Evolutionary conservation across 2,329 filamentous ascomycete genomes (phyloP).

Genomic region (Fusarium sp.): DNA sequence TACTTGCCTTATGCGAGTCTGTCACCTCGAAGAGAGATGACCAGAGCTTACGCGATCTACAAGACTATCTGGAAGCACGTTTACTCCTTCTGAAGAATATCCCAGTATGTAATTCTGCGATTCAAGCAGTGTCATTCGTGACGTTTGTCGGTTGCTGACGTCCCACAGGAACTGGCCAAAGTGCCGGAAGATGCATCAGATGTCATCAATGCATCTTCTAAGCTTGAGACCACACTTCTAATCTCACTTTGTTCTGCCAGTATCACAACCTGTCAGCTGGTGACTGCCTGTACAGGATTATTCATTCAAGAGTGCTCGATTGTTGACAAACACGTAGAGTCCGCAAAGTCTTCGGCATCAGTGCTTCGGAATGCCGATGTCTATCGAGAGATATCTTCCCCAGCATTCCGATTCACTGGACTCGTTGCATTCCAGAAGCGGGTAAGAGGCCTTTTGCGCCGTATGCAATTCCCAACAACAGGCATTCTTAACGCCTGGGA

Average conservation of each 20-base stretch:
- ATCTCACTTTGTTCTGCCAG: conserved; percentile 74
- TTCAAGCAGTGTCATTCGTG: neutral
- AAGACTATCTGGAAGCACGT: conserved; percentile 68
- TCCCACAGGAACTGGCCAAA: conserved; percentile 65
- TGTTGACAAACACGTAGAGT: conserved; percentile 64
- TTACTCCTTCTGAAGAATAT: conserved; percentile 65
- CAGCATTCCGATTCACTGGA: conserved; percentile 74
- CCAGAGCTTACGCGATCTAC: conserved; percentile 61
- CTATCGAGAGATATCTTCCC: conserved; percentile 72
- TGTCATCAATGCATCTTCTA: conserved; percentile 64
- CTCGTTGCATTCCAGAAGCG: conserved; percentile 78
- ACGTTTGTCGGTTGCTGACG: conserved; percentile 21
- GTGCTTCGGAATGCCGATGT: conserved; percentile 71
- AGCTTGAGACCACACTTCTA: conserved; percentile 72
- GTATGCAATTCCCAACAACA: conserved; percentile 71
- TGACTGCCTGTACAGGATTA: conserved; percentile 71
- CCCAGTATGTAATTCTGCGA: conserved; percentile 54
- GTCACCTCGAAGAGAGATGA: conserved; percentile 59
- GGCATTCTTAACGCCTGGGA: conserved; percentile 78
- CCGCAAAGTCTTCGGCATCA: conserved; percentile 63
- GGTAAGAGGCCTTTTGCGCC: conserved; percentile 68
- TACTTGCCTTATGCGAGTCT: conserved; percentile 64
- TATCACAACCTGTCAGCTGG: conserved; percentile 73
- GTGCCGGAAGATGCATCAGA: conserved; percentile 67
- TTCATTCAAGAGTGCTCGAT: conserved; percentile 72